Evolutionary conservation across 2,329 filamentous ascomycete genomes (phyloP), one percentile per base, ranked within the genome.

Genomic region (Penicillium sp.): DNA sequence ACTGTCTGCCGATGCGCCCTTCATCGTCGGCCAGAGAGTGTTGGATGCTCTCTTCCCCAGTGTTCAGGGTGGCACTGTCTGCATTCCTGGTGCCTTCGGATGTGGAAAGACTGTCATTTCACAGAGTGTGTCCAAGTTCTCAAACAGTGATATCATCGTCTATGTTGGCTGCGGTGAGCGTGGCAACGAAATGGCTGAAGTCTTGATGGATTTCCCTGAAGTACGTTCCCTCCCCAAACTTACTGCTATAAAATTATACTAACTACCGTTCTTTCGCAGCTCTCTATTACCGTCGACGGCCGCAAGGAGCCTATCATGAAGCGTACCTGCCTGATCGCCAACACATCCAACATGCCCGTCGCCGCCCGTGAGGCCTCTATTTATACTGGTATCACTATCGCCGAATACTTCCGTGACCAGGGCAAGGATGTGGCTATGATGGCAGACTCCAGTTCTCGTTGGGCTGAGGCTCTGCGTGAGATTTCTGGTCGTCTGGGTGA

Each of bases 281-380:
- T 99, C 63, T 89, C 90, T 45, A 99, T 99, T 72, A 88, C 95
- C 17, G 86, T 97, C 66, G 88, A 96, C 41, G 94, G 94, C 68
- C 91, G 93, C 72, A 88, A 93, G 78, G 94, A 99, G 75, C 92
- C 93, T 66, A 99, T 99, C 81, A 99, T 99, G 94, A 99, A 99
- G 86, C 93, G 94, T 75, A 99, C 94, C 16, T 95, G 91, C 22
- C 84, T 99, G 59, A 97, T 99, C 72, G 94, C 94, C 75, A 99
- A 99, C 79, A 99, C 94, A 41, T 99, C 94, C 68, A 99, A 99
- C 83, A 99, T 99, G 94, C 94, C 94, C 60, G 94, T 99, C 70
- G 94, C 94, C 62, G 94, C 94, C 59, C 91, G 94, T 79, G 94
- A 99, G 77, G 94, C 94, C 55, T 99, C 94, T 62, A 99, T 99